Base-by-base conservation (phyloP, 352 stramenopile species). In the Peronospora tabacina region DNA sequence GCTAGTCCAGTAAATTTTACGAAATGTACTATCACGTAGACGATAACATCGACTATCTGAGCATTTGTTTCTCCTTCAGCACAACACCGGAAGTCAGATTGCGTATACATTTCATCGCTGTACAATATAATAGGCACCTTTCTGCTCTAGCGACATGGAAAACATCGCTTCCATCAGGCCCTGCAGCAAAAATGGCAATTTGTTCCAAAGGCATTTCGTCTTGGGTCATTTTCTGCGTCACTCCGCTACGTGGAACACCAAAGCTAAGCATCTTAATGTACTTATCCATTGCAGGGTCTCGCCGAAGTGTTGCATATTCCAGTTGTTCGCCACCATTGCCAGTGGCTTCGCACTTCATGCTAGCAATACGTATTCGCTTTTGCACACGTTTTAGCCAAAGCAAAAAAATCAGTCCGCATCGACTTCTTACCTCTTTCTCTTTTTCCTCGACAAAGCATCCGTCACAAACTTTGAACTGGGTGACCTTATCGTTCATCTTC, bases 241-340 rank as follows among this genome's bases (percentile, higher is more conserved):
- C 71, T 5, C 71, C 78, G 12, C 65, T 84, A 0, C 67, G 56
- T 16, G 76, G 75, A 36, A 92, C 81, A 10, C 81, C 81, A 39
- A 90, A 86, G 7, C 55, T 66, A 20, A 92, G 67, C 81, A 92
- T 90, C 40, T 87, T 90, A 56, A 92, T 90, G 42, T 92, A 92
- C 24, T 90, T 92, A 6, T 76, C 72, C 72, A 90, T 84, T 13
- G 62, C 61, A n/a, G 71, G 62, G 43, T 92, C 74, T 6, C 38
- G 47, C 10, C 69, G 61, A 37, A 92, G 58, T 3, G 75, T 65
- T 34, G 75, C 57, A 44, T 82, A 87, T 32, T 66, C 75, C 7
- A 66, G 54, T 11, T 63, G 68, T 54, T 90, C 78, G 3, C 55
- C 41, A 40, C 22, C 1, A 26, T 26, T 26, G 22, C 22, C 22